phyloP scores from a whole-genome alignment of 331 rosid species.

The Saraca asoca region DNA sequence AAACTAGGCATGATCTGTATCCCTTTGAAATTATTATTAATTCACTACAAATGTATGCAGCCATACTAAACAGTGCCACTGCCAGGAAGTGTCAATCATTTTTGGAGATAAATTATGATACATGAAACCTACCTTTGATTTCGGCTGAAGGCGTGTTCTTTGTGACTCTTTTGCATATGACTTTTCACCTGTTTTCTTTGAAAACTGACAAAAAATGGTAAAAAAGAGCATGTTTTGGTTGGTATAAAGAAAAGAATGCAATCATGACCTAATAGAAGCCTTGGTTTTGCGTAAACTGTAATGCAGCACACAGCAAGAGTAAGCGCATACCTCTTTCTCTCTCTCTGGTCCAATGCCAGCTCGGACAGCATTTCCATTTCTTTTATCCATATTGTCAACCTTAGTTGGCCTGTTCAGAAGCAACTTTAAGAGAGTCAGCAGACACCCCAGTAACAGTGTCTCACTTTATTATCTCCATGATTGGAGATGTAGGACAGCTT shows the following conservation, averaged over 20 bases:
- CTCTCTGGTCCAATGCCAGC: slow-evolving; percentile 42
- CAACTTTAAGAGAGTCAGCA: slow-evolving; percentile 27
- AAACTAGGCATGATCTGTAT: background rate
- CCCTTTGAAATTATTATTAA: slow-evolving; percentile 12
- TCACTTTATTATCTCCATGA: too few relatives aligned
- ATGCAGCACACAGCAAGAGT: background rate
- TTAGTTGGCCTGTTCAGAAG: slow-evolving; percentile 59
- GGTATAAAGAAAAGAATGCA: slow-evolving; percentile 18
- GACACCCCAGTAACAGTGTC: background rate
- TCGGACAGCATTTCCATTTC: slow-evolving; percentile 47
- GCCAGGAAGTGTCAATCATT: slow-evolving; percentile 18
- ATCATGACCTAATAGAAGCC: slow-evolving; percentile 21
- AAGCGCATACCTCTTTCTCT: slow-evolving; percentile 57
- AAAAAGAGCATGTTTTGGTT: slow-evolving; percentile 26
- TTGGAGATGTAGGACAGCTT: background rate
- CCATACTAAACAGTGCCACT: slow-evolving; percentile 16
- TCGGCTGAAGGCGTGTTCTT: slow-evolving; percentile 48
- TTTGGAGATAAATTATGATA: slow-evolving; percentile 9
- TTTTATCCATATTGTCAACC: slow-evolving; percentile 50
- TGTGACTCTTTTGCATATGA: slow-evolving; percentile 40
- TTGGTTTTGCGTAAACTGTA: background rate
- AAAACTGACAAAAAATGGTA: slow-evolving; percentile 34
- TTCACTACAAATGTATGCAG: slow-evolving; percentile 9
- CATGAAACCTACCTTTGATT: slow-evolving; percentile 51
- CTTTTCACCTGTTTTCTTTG: slow-evolving; percentile 47